Conservation (phyloP, 805 yeast genomes). For the Ogataea glucozyma region DNA sequence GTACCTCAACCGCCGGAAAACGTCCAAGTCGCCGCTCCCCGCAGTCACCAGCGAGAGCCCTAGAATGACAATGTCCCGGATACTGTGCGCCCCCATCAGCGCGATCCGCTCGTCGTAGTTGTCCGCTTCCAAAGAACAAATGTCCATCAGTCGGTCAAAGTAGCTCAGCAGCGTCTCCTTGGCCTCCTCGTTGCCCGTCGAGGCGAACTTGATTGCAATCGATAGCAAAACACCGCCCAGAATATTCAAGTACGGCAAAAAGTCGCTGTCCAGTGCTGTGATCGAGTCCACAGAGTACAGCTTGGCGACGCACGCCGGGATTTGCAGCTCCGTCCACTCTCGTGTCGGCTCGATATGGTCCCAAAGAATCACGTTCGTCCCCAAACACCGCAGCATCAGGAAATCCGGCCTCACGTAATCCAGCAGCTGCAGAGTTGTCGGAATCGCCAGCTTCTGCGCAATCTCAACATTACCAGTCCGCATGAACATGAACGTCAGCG, state of each 20-base stretch:
- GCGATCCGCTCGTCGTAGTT: conserved; percentile 63
- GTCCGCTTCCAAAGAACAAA: conserved; percentile 43
- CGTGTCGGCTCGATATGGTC: conserved; percentile 48
- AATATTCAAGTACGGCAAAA: conserved; percentile 60
- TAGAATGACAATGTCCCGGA: conserved; percentile 61
- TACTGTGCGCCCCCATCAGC: conserved; percentile 50
- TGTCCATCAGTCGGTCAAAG: conserved; percentile 50
- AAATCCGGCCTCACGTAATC: conserved; percentile 81
- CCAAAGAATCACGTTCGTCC: conserved; percentile 74
- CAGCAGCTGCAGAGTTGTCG: conserved; percentile 56
- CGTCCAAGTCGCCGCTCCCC: conserved; percentile 85
- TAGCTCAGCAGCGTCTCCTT: conserved; percentile 55
- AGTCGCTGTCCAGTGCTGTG: conserved; percentile 53
- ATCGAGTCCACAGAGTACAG: conserved; percentile 33
- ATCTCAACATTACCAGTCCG: conserved; percentile 60
- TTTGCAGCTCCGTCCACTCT: conserved; percentile 58
- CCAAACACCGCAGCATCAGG: conserved; percentile 62
- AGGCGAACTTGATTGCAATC: conserved; percentile 75
- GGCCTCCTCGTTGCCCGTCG: conserved; percentile 56
- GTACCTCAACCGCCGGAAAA: conserved; percentile 69
- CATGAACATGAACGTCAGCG: conserved; percentile 72
- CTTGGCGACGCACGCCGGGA: conserved; percentile 48
- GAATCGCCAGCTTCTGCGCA: conserved; percentile 62
- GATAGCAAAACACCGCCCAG: conserved; percentile 76
- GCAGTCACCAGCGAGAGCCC: conserved; percentile 79